phyloP scores from a whole-genome alignment of 2,329 filamentous ascomycete genomes.

The Verticillium zaregamsianum region DNA sequence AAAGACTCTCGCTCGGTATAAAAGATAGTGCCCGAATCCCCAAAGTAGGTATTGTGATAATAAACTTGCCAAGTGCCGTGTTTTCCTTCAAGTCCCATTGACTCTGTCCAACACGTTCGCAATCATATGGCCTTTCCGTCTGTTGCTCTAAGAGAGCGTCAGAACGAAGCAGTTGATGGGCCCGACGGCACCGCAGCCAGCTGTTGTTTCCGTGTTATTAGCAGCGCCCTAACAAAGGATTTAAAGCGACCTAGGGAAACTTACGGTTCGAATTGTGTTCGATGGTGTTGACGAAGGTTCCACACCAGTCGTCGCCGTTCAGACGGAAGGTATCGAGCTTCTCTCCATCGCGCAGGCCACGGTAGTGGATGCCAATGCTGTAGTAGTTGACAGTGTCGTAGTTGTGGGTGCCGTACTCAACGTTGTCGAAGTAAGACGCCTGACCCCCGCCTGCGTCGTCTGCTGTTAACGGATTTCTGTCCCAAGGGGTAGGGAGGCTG shows the following conservation, averaged over 20 bases:
- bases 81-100: too few relatives aligned
- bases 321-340: slow-evolving; percentile 13
- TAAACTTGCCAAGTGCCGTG: too few relatives aligned
- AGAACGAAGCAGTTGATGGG: not conserved
- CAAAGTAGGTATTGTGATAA: too few relatives aligned
- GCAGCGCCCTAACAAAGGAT: not conserved
- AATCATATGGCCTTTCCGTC: too few relatives aligned
- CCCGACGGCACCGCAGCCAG: not conserved
- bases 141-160: not conserved
- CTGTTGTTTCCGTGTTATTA: not conserved
- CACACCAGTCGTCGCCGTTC: slow-evolving; percentile 11
- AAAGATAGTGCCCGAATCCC: too few relatives aligned
- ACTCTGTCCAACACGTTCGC: too few relatives aligned
- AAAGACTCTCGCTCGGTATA: too few relatives aligned
- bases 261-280: not conserved
- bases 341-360: slow-evolving; percentile 13
- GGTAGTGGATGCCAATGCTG: slow-evolving; percentile 14
- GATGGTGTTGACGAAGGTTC: not conserved
- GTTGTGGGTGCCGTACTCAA: slow-evolving; percentile 11
- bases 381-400: slow-evolving; percentile 9
- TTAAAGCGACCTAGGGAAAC: not conserved
- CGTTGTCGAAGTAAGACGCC: slow-evolving; percentile 12
- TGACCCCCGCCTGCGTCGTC: slow-evolving; percentile 10
- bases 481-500: not conserved
- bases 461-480: not conserved